phyloP scores from a whole-genome alignment of 2,329 filamentous ascomycete species.

The Penicillium palitans region DNA sequence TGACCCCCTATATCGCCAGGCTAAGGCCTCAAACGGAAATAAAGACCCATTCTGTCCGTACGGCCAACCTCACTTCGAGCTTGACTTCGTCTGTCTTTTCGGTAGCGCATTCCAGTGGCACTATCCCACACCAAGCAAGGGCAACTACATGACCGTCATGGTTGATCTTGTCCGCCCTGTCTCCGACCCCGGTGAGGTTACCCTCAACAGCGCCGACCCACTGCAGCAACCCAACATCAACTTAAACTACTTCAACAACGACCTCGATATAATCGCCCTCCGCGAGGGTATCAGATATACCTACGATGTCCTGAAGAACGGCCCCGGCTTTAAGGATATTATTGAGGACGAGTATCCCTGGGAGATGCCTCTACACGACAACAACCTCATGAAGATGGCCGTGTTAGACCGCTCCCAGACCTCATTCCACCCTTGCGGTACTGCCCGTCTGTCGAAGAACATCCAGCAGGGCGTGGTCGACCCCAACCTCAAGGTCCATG shows the following conservation, averaged over 20 bases:
- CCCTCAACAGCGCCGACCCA: conserved; percentile 42
- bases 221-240: conserved; percentile 45
- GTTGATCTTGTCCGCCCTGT: conserved; percentile 53
- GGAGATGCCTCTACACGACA: conserved; percentile 58
- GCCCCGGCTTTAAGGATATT: conserved; percentile 55
- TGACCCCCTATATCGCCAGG: conserved; percentile 49
- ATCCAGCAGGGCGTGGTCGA: conserved; percentile 57
- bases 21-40: conserved; percentile 43
- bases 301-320: conserved; percentile 58
- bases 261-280: conserved; percentile 58
- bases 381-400: conserved; percentile 57
- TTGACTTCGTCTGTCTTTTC: conserved; percentile 64
- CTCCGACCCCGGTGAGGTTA: conserved; percentile 44
- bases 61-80: conserved; percentile 62
- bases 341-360: conserved; percentile 55
- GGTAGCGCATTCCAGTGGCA: conserved; percentile 54
- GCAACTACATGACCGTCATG: conserved; percentile 59
- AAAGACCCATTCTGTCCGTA: conserved; percentile 57
- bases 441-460: conserved; percentile 53
- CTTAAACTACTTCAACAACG: conserved; percentile 49
- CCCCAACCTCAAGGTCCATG: conserved; percentile 53
- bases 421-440: conserved; percentile 55
- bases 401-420: conserved; percentile 63
- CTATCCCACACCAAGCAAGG: conserved; percentile 44
- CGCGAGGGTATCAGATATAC: conserved; percentile 58